Evolutionary conservation across 306 rosid genomes (phyloP).

Genomic region (Ormosia semicastrata): DNA sequence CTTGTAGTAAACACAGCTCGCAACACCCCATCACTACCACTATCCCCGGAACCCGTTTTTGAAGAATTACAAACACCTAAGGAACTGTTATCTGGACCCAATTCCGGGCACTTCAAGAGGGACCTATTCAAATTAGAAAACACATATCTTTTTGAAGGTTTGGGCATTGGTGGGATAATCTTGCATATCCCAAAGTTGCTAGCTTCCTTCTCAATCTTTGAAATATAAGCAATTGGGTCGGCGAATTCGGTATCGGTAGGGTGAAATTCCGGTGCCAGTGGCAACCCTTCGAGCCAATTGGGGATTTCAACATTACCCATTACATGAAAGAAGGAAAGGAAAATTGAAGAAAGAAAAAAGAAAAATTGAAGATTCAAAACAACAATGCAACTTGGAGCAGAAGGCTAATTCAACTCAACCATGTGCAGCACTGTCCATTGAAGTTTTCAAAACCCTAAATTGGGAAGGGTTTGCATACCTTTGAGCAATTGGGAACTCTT

Average conservation of each 20-base stretch:
- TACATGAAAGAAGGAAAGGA: slow-evolving; percentile 18
- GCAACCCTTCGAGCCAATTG: slow-evolving; percentile 80
- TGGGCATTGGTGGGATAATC: slow-evolving; percentile 92
- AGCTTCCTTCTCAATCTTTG: slow-evolving; percentile 96
- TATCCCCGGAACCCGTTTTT: slow-evolving; percentile 41
- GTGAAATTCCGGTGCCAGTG: slow-evolving; percentile 92
- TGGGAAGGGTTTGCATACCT: slow-evolving; percentile 35
- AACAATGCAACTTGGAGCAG: slow-evolving; percentile 27
- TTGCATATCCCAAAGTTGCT: slow-evolving; percentile 87
- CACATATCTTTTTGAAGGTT: slow-evolving; percentile 83
- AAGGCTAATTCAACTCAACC: slow-evolving; percentile 38
- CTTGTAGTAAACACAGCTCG: slow-evolving; percentile 93
- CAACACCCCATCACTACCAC: slow-evolving; percentile 48
- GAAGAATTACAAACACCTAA: slow-evolving; percentile 29
- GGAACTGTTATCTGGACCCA: slow-evolving; percentile 41
- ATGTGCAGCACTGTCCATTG: slow-evolving; percentile 24
- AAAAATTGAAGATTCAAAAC: slow-evolving; percentile 28
- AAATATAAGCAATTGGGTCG: slow-evolving; percentile 97
- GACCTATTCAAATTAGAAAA: slow-evolving; percentile 80
- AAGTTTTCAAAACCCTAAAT: slow-evolving; percentile 61
- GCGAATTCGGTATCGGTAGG: slow-evolving; percentile 95
- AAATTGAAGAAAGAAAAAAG: neutral
- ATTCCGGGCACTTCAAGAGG: slow-evolving; percentile 69
- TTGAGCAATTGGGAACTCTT: slow-evolving; percentile 5
- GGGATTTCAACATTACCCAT: slow-evolving; percentile 91